Conservation (phyloP, 1,284 basidiomycete genomes). For the Ceratobasidium papillatum region DNA sequence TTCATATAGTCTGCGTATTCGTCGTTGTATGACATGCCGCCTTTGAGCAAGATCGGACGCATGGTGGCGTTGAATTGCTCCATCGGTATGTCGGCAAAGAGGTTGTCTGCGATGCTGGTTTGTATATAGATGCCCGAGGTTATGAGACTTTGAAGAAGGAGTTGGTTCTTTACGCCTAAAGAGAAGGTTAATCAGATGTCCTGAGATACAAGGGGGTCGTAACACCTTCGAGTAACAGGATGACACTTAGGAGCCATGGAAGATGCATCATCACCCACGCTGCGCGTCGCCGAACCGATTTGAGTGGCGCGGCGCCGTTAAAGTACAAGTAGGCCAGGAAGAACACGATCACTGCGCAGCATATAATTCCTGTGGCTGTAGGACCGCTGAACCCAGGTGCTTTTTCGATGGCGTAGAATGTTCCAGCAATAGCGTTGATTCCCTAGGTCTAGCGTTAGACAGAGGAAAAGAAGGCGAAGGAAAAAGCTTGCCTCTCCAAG, state of each 20-base stretch:
- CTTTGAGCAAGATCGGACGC: slow-evolving; percentile 12
- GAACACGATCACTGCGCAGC: slow-evolving; percentile 25
- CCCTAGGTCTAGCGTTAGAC: not conserved
- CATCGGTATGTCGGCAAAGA: not conserved
- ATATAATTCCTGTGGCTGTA: not conserved
- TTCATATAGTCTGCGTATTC: not conserved
- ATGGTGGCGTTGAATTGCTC: slow-evolving; percentile 8
- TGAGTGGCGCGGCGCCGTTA: slow-evolving; percentile 24
- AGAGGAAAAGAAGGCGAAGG: not conserved
- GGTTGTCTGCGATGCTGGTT: not conserved
- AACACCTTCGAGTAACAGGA: slow-evolving; percentile 20
- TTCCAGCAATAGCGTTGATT: slow-evolving; percentile 23
- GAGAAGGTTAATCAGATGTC: not conserved
- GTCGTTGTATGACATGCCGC: not conserved
- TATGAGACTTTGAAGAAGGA: slow-evolving; percentile 13
- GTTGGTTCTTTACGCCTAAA: slow-evolving; percentile 34
- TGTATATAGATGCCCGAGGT: not conserved
- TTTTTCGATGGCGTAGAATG: slow-evolving; percentile 22
- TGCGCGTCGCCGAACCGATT: not conserved
- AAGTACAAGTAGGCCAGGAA: slow-evolving; percentile 27
- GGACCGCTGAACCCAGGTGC: slow-evolving; percentile 20
- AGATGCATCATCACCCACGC: slow-evolving; percentile 34
- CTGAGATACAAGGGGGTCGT: not conserved
- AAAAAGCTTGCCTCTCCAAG: slow-evolving; percentile 11
- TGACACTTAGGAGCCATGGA: slow-evolving; percentile 33